These are phyloP conservation scores for Citrullus amarus DNA, from an alignment of 306 rosid species.

Conservation along the genomic window DNA sequence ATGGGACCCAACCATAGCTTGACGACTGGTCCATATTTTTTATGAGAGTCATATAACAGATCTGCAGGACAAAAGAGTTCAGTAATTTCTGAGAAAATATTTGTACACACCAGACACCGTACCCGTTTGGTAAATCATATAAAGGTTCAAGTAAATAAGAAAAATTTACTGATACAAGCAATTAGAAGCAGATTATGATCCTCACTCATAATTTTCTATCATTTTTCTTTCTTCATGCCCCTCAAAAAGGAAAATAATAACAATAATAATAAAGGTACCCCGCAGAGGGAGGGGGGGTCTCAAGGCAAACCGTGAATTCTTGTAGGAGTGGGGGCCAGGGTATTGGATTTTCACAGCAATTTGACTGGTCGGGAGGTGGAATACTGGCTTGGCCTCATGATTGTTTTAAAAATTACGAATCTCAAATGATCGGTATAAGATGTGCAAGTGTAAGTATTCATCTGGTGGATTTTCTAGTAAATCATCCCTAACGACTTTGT, in stretches of 20 bases:
- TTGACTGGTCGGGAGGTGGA: not conserved
- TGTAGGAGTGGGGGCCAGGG: not conserved
- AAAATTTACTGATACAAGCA: not conserved
- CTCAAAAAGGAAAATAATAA: not conserved
- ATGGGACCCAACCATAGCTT: conserved; percentile 85
- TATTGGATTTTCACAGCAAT: not conserved
- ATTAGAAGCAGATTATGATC: not conserved
- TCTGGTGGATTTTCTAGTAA: not conserved
- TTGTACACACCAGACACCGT: not conserved
- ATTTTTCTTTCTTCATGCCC: not conserved
- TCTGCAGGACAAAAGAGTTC: conserved; percentile 28
- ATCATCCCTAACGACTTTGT: not conserved
- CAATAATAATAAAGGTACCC: not conserved
- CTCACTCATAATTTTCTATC: not conserved
- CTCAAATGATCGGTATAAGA: not conserved
- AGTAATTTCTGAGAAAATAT: not conserved
- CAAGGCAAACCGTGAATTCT: not conserved
- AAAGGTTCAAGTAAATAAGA: not conserved
- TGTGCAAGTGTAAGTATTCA: not conserved
- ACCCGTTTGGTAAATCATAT: not conserved
- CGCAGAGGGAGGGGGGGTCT: too few relatives aligned
- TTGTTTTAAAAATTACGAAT: not conserved
- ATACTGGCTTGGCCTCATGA: not conserved
- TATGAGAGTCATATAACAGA: conserved; percentile 44
- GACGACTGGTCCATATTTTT: conserved; percentile 51